Evolutionary conservation across 305 asterid genomes (phyloP).

Genomic region (Striga hermonthica): DNA sequence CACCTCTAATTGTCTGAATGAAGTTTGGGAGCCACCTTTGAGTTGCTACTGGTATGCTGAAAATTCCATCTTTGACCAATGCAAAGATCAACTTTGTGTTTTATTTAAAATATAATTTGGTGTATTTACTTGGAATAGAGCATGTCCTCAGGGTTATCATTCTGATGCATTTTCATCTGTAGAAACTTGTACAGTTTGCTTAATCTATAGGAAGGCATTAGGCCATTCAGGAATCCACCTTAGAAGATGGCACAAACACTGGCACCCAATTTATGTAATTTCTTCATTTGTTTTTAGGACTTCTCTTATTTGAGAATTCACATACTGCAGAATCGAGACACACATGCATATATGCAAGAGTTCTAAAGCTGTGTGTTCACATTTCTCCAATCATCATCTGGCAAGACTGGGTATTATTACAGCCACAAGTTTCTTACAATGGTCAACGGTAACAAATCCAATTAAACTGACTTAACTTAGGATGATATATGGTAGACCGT

Average conservation of each 20-base stretch:
- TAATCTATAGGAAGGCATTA: not conserved
- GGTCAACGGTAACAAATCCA: too few species aligned
- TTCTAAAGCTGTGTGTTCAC: too few species aligned
- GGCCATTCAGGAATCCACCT: not conserved
- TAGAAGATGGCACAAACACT: not conserved
- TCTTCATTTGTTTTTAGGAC: not conserved
- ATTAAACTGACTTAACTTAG: too few species aligned
- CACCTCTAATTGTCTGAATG: not conserved
- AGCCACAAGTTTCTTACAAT: too few species aligned
- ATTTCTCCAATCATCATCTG: too few species aligned
- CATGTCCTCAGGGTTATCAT: too few species aligned
- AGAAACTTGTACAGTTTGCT: not conserved
- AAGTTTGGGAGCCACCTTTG: not conserved
- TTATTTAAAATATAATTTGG: not conserved
- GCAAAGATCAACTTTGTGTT: not conserved
- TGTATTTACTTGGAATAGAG: not conserved
- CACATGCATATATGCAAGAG: not conserved
- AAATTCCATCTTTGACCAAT: not conserved
- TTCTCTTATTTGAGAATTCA: not conserved
- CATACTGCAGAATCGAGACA: not conserved
- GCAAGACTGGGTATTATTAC: too few species aligned
- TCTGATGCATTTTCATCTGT: not conserved
- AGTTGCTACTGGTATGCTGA: not conserved
- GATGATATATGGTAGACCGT: too few species aligned
- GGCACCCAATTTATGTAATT: not conserved